Evolutionary conservation across 352 stramenopile species (phyloP), one percentile per base, ranked within the genome.

Genomic region (Phytophthora tentaculata): DNA sequence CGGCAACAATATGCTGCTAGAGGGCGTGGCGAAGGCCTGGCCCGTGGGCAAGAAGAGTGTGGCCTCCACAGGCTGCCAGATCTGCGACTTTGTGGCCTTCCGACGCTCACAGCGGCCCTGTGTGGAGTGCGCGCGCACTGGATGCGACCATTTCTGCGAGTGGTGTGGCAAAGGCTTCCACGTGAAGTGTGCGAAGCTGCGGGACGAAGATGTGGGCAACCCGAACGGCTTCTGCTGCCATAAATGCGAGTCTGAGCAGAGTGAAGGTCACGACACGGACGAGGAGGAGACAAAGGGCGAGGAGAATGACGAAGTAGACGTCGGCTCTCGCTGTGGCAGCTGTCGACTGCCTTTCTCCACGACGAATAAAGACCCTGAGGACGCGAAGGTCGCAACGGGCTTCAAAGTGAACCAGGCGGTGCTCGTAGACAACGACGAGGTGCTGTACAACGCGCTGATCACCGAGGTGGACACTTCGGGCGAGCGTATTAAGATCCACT

Each of bases 401-500:
- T 93, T 94, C 53, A 84, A 91, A 63, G 81, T 96, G 52, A 92
- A 91, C 69, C 86, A 96, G 60, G 82, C 86, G 5, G 88, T 96
- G 56, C 69, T 96, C 5, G 88, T 96, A 13, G 88, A 96, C 69
- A 92, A 91, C 60, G 86, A 96, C 35, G 85, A 93, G 32, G 83
- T 96, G 70, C 73, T 96, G 22, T 96, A 96, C 74, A 96, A 96
- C 50, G 86, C 88, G 17, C 70, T 94, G 22, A 91, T 96, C 64
- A 93, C 83, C 17, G 84, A 93, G 8, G 84, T 94, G n/a, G 87
- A 96, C 67, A 65, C 76, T 19, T 67, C 73, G 35, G 71, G 75
- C 56, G 86, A 94, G 72, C 84, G 85, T 54, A 84, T 96, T 26
- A 94, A 94, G 72, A 96, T 96, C 56, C 88, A 96, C 71, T 96